Percentiles rank a stretch among this genome's conserved stretches.
phyloP scores from a whole-genome alignment of 2,329 filamentous ascomycete species.

The Trichoderma koningii region DNA sequence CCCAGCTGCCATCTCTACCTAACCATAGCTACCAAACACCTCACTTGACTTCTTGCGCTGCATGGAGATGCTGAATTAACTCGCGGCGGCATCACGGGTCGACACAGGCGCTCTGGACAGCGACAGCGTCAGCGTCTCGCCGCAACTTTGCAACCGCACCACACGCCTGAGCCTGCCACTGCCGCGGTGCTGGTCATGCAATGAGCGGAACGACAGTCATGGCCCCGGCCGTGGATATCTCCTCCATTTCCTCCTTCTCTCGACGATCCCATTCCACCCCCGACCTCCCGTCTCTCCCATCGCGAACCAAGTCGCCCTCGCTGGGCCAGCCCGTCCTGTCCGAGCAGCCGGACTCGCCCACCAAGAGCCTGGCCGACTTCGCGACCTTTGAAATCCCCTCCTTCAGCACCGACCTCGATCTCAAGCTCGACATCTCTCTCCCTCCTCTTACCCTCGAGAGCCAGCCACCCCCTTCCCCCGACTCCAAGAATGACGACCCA shows the following conservation, averaged over 20 bases:
- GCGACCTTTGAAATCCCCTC: slow-evolving; percentile 55
- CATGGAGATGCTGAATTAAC: slow-evolving; percentile 36
- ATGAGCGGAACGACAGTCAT: slow-evolving; percentile 43
- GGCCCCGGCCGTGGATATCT: slow-evolving; percentile 45
- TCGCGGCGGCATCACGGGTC: slow-evolving; percentile 24
- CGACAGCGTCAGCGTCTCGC: slow-evolving; percentile 11
- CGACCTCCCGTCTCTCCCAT: slow-evolving; percentile 37
- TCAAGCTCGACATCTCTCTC: slow-evolving; percentile 53
- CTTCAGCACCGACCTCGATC: slow-evolving; percentile 53
- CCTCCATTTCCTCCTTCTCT: slow-evolving; percentile 36
- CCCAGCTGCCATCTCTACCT: background rate
- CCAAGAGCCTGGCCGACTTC: slow-evolving; percentile 31
- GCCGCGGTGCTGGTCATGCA: slow-evolving; percentile 36
- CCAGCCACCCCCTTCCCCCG: background rate
- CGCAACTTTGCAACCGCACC: background rate
- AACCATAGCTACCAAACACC: background rate
- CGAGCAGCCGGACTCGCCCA: slow-evolving; percentile 7
- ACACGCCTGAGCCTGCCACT: background rate
- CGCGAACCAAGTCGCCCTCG: slow-evolving; percentile 34
- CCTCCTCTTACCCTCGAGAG: slow-evolving; percentile 27
- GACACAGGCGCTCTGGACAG: slow-evolving; percentile 30
- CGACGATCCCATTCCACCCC: slow-evolving; percentile 43
- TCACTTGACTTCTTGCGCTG: slow-evolving; percentile 33
- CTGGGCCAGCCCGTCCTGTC: slow-evolving; percentile 7
- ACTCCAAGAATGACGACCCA: slow-evolving; percentile 27